Percentiles rank a stretch among this genome's conserved stretches.
Conservation (phyloP, 192 early-diverging fungal genomes). For the Mortierella hygrophila region DNA sequence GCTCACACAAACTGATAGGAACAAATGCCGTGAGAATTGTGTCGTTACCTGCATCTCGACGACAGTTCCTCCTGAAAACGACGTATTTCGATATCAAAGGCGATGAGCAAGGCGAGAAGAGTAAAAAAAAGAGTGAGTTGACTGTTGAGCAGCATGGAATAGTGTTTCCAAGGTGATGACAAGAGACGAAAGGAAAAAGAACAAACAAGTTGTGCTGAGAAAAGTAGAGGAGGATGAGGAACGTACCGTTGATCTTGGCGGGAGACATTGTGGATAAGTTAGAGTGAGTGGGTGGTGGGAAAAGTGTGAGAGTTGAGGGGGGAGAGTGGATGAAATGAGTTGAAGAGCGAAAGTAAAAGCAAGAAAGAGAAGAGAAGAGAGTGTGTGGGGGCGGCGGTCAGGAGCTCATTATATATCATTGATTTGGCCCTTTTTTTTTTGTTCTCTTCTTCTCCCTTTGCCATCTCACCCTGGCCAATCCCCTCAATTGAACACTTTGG, state of each 20-base stretch:
- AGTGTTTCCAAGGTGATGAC: not conserved
- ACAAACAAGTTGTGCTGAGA: not conserved
- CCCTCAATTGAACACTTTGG: not conserved
- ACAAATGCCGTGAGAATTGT: not conserved
- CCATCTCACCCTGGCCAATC: not conserved
- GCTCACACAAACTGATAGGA: not conserved
- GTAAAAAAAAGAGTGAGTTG: not conserved
- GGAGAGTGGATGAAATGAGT: conserved; percentile 13
- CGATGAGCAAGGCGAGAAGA: not conserved
- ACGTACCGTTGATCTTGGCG: conserved; percentile 55
- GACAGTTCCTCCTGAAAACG: conserved; percentile 50
- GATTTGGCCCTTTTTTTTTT: conserved; percentile 19
- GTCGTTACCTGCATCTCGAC: conserved; percentile 56
- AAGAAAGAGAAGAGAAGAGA: conserved; percentile 20
- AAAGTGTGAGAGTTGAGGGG: not conserved
- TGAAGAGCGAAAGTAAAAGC: not conserved
- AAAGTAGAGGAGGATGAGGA: not conserved
- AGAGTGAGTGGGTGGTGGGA: conserved; percentile 10
- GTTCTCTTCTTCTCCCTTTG: not conserved
- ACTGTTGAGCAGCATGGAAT: not conserved
- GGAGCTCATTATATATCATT: not conserved
- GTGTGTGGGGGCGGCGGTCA: conserved; percentile 5
- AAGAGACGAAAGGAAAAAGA: not conserved
- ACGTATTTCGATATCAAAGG: not conserved
- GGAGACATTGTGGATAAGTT: conserved; percentile 24